Evolutionary conservation across 441 rosid species (phyloP).

Genomic region (Jatropha multifida): DNA sequence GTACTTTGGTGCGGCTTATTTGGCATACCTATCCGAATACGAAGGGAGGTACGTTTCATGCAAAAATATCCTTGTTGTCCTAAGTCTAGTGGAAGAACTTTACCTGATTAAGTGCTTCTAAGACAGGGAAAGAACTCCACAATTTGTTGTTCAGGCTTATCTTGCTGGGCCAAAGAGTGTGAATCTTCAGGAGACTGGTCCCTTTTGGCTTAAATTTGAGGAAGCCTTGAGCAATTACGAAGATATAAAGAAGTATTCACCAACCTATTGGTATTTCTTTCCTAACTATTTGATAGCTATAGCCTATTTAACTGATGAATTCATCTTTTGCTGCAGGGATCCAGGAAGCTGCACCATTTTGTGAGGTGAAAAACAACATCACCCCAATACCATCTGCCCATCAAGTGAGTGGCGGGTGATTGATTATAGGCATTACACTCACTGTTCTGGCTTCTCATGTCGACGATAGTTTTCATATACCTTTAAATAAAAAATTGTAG

Average conservation of each 20-base stretch:
- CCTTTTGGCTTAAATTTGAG: slow-evolving; percentile 51
- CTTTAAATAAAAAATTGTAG: neutral
- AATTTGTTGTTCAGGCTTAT: slow-evolving; percentile 76
- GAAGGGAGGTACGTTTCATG: slow-evolving; percentile 65
- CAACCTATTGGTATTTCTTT: neutral
- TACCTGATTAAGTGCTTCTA: slow-evolving; percentile 7
- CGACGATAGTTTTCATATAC: neutral
- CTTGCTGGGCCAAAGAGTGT: slow-evolving; percentile 68
- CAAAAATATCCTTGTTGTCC: neutral
- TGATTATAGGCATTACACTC: neutral
- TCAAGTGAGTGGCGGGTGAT: neutral
- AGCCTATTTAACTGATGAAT: slow-evolving; percentile 9
- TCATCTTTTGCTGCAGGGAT: slow-evolving; percentile 41
- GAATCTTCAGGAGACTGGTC: slow-evolving; percentile 51
- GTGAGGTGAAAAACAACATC: slow-evolving; percentile 26
- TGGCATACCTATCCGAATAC: slow-evolving; percentile 76
- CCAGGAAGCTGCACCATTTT: slow-evolving; percentile 60
- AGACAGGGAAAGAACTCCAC: slow-evolving; percentile 66
- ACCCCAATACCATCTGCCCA: neutral
- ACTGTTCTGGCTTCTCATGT: neutral
- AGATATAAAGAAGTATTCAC: slow-evolving; percentile 39
- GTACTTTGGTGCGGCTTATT: slow-evolving; percentile 88
- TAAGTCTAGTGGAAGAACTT: neutral
- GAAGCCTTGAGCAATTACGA: slow-evolving; percentile 48
- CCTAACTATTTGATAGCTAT: neutral